Base-by-base conservation (phyloP, 2,329 filamentous ascomycete genomes). In the Talaromyces sp. region DNA sequence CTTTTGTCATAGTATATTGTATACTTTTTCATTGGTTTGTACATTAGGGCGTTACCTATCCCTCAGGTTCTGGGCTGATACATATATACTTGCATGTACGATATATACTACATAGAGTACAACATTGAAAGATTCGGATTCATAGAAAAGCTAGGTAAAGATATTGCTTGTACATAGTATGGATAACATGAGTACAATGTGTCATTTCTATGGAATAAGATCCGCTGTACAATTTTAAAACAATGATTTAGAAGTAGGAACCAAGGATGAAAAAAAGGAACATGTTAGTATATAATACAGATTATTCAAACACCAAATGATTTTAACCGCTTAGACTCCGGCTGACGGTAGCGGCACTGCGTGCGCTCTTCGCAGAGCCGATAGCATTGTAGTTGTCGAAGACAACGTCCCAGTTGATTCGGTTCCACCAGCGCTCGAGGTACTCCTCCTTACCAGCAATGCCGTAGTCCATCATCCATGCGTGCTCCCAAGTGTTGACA, bases 401-500 rank as follows among this genome's bases (percentile, higher is more conserved):
- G 45, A 96, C 92, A 56, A 82, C 79, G 45, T 86, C 77, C 94
- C 94, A 99, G 75, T 99, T 85, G 62, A 99, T 87, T 48, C 79
- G 80, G 46, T 90, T 76, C 94, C 94, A 99, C 93, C 93, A 97
- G 37, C 81, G 80, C 69, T 89, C 82, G 48, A 92, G 80, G 72
- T 85, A 99, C 47, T 78, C 75, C 48, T 80, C 78, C 84, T 97
- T 99, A 45, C 90, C 91, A 40, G 79, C 80, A 51, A 86, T 72
- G 4, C 87, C 87, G 73, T 89, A 97, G 72, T 97, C 91, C 50
- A 84, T 82, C 71, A 97, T 77, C 85, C 89, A 99, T 8, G 88
- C 87, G 75, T 97, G 94, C 79, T 97, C 88, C 94, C 94, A 99
- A 4, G 91, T 96, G 76, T 91, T 97, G 54, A 97, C 82, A 70